Evolutionary conservation across 2,329 filamentous ascomycete species (phyloP).

Genomic region (Trichoderma koningiopsis): DNA sequence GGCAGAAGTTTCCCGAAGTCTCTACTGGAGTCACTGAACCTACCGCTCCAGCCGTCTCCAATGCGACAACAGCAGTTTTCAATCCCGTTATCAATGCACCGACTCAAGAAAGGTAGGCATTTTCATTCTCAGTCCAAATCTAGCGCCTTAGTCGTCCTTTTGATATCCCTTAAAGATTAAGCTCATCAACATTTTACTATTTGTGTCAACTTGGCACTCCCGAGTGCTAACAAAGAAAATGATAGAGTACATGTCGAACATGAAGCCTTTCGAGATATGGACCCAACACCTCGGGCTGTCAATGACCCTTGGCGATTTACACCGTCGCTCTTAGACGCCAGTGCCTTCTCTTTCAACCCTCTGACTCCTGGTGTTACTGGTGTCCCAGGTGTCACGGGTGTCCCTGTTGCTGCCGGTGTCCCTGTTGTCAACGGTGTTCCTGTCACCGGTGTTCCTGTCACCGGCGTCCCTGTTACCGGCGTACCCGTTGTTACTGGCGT

Average conservation of each 20-base stretch:
- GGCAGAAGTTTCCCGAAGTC: conserved; percentile 78
- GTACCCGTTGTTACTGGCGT: conserved; percentile 69
- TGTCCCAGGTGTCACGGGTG: too few relatives aligned
- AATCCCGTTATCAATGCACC: conserved; percentile 30
- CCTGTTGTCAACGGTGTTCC: too few relatives aligned
- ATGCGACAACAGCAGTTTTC: conserved; percentile 36
- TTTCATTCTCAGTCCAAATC: neutral
- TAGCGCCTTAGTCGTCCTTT: neutral
- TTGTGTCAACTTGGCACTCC: neutral
- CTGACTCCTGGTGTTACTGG: conserved; percentile 67
- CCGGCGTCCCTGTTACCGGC: conserved; percentile 54
- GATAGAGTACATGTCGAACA: conserved; percentile 33
- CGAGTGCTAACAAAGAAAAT: conserved; percentile 3
- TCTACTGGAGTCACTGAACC: conserved; percentile 54
- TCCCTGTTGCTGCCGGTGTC: too few relatives aligned
- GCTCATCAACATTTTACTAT: neutral
- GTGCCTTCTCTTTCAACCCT: conserved; percentile 75
- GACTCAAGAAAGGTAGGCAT: conserved; percentile 35
- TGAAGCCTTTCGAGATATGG: conserved; percentile 63
- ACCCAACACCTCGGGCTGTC: conserved; percentile 78
- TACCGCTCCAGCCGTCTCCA: conserved; percentile 44
- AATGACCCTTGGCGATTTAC: conserved; percentile 87
- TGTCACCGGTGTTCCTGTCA: conserved; percentile 52
- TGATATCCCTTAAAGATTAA: neutral
- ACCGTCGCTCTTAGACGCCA: conserved; percentile 83